A percentile compares a stretch with the other conserved stretches of the same genome.
Conservation (phyloP, 1,284 basidiomycete genomes). For the Tylopilus orsonianus region DNA sequence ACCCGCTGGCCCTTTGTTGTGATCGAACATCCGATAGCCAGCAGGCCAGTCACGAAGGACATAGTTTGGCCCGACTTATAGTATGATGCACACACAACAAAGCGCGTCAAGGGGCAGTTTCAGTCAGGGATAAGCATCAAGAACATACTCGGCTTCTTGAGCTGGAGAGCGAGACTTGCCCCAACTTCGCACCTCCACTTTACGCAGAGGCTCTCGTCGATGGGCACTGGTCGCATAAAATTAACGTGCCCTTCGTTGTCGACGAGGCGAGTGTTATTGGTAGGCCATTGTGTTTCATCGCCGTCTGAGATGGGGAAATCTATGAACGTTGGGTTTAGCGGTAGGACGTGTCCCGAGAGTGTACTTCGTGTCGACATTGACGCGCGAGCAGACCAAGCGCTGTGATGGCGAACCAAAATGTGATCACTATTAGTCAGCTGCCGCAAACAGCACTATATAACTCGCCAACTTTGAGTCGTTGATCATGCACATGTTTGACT, state of each 20-base stretch:
- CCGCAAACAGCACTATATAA: no score
- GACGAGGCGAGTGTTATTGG: conserved; percentile 50
- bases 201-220: conserved; percentile 49
- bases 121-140: background rate
- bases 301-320: conserved; percentile 66
- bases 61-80: conserved; percentile 53
- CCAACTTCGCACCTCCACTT: conserved; percentile 65
- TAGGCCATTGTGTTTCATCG: conserved; percentile 50
- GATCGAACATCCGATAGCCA: conserved; percentile 71
- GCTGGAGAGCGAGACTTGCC: conserved; percentile 51
- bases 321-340: conserved; percentile 52
- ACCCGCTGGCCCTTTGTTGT: conserved; percentile 59
- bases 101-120: background rate
- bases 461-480: no score
- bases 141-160: conserved; percentile 49
- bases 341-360: conserved; percentile 39
- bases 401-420: background rate
- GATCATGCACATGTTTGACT: no score
- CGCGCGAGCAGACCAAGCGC: background rate
- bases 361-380: conserved; percentile 39
- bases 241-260: conserved; percentile 66
- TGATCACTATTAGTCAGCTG: conserved; percentile 18
- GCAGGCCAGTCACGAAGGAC: conserved; percentile 64
- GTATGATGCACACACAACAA: background rate
- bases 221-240: conserved; percentile 54